Base-by-base conservation (phyloP, 371 early-diverging fungal genomes). In the Enteropsectra breve region DNA sequence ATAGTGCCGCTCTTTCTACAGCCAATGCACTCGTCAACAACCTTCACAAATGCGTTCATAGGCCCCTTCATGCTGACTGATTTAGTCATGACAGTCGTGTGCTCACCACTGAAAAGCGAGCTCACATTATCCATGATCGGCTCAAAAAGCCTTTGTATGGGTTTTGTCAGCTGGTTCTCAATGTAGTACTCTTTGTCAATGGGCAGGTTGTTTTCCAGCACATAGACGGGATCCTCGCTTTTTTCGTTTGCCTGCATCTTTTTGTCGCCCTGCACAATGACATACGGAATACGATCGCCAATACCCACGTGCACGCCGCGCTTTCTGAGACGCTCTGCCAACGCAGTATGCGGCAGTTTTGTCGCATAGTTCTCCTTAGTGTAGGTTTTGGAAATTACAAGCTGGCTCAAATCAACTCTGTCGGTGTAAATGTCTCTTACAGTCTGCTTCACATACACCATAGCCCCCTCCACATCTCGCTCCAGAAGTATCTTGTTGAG, bases 281-380 rank as follows among this genome's bases (percentile, higher is more conserved):
- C 96, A 79, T 96, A 99, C 0, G 93, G 89, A n/a, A 99, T 95
- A 73, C 99, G 88, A 75, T 99, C 98, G 30, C 99, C 99, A 8
- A 96, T 75, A 38, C 85, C 84, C 21, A 96, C 95, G 5, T 38
- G 4, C 2, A 58, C 63, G 8, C 66, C 70, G 72, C 99, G 85
- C 76, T 90, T 87, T 43, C 86, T 85, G 94, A 97, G 91, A 47
- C 92, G 84, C 61, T 92, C 89, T 0, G 94, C 97, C 0, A 95
- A 77, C 73, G 93, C 94, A 11, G 87, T 88, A 76, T 98, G 99
- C 0, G 97, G 90, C 80, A 93, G 94, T 72, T 94, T 94, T 23
- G 83, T 89, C 0, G 88, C 85, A 80, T 97, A 97, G 66, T 94
- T 95, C 43, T 62, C 74, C 79, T 96, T 97, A 54, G 90, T 87